Conservation (phyloP, 805 yeast species). For the Saccharomycopsis sp. region DNA sequence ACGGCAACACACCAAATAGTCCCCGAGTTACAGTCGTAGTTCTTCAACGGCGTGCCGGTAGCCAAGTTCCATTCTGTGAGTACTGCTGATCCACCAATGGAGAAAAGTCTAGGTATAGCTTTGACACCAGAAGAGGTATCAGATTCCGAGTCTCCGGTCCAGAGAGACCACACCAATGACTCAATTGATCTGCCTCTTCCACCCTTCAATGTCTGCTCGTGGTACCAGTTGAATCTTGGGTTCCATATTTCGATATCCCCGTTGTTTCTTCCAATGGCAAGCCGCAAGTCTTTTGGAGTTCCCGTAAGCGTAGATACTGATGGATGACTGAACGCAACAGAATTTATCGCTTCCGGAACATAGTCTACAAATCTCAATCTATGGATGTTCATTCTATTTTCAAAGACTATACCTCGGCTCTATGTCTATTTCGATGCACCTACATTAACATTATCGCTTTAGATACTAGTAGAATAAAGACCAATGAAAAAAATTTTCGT, state of each 20-base stretch:
- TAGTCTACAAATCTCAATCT: constrained; percentile 89
- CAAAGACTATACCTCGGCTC: background rate
- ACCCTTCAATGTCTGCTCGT: constrained; percentile 68
- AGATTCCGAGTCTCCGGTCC: constrained; percentile 23
- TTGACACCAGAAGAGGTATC: constrained; percentile 16
- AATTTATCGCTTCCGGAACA: constrained; percentile 76
- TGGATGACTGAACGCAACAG: constrained; percentile 65
- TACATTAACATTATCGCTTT: background rate
- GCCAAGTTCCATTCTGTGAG: constrained; percentile 88
- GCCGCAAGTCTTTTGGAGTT: constrained; percentile 52
- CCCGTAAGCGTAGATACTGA: constrained; percentile 37
- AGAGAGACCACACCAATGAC: constrained; percentile 73
- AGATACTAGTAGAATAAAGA: background rate
- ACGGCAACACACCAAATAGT: constrained; percentile 84
- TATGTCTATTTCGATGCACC: background rate
- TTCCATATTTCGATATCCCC: constrained; percentile 97
- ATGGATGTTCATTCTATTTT: constrained; percentile 59
- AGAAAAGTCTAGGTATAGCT: constrained; percentile 64
- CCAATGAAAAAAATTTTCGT: background rate
- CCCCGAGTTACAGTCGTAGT: constrained; percentile 89
- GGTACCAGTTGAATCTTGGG: constrained; percentile 75
- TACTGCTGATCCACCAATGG: constrained; percentile 89
- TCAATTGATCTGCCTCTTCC: constrained; percentile 82
- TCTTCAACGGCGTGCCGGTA: constrained; percentile 63
- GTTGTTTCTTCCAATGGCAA: constrained; percentile 89